These are phyloP conservation scores for Puccinia brachypodii DNA, from an alignment of 1,284 basidiomycete genomes.

Conservation along the genomic window DNA sequence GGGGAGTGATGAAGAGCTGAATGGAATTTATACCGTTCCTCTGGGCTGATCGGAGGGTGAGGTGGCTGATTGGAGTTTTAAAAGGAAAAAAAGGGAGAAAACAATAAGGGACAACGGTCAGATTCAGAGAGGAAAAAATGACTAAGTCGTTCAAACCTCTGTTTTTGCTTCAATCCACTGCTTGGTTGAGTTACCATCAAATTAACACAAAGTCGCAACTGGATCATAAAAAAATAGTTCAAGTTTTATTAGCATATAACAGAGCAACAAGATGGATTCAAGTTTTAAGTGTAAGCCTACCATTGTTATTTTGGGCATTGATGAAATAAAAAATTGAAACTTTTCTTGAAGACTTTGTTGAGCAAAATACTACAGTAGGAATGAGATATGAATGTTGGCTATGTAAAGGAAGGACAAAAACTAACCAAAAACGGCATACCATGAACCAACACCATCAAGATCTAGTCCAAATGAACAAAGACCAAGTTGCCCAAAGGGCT, in stretches of 20 bases:
- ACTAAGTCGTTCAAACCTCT: not conserved
- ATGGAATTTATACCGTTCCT: not conserved
- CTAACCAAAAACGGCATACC: not conserved
- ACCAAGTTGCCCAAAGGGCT: not conserved
- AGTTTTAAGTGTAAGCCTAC: not conserved
- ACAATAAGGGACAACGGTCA: not conserved
- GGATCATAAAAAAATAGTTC: not conserved
- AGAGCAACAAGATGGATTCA: not conserved
- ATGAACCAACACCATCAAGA: not conserved
- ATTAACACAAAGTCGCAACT: not conserved
- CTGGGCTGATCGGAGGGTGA: not conserved
- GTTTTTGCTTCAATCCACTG: not conserved
- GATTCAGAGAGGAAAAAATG: not conserved
- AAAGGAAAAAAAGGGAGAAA: too few species aligned
- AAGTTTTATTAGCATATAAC: not conserved
- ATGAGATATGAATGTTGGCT: not conserved
- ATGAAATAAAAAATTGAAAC: not conserved
- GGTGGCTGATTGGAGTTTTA: too few species aligned
- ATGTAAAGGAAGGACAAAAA: not conserved
- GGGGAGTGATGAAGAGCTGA: not conserved
- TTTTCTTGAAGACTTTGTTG: not conserved
- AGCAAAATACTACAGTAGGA: not conserved
- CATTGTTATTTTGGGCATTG: not conserved
- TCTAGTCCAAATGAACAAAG: not conserved
- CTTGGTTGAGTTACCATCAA: not conserved